Base-by-base conservation (phyloP, 495 filamentous ascomycete species). In the Niebla homalea region DNA sequence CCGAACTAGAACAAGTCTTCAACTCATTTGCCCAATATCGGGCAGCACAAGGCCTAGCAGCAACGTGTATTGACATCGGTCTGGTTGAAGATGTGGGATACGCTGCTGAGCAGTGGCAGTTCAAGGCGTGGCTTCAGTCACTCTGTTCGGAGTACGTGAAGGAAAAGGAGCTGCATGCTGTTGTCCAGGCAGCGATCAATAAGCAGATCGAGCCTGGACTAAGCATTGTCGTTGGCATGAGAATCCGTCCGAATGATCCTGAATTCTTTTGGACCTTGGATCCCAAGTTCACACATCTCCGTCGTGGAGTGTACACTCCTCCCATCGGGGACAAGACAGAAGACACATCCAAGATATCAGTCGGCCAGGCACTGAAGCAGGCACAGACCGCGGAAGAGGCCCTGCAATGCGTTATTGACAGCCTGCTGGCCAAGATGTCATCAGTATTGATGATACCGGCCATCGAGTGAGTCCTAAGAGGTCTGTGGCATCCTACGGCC, bases 41-140 rank as follows among this genome's bases (percentile, higher is more conserved):
- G 0, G 52, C 51, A 16, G 46, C 39, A 1, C 37, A 43, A n/a
- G 55, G 57, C 1, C 47, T 66, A 0, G 44, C 57, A 2, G 61
- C 56, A 14, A 67, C 72, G 1, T 73, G 70, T 16, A 64, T 83
- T 23, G 72, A 79, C 40, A 63, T 83, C 0, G 77, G 72, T 8
- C 68, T 72, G 23, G 73, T 81, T 11, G 70, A 69, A 0, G 75
- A 70, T 41, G 72, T 75, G 0, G 78, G 78, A 16, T 79, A 77
- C 25, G 40, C 48, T 8, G 41, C 48, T 20, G 48, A 51, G 25
- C 36, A 46, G n/a, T 26, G 29, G n/a, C 41, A 49, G 21, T 15
- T 54, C 14, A 41, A 47, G 7, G 22, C 21, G 3, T 36, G 59
- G 2, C 55, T 49, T 7, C 48, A 63, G 19, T 47, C 51, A 8